These are phyloP conservation scores for Candida qinlingensis DNA, from an alignment of 805 yeast genomes.

Conservation along the genomic window DNA sequence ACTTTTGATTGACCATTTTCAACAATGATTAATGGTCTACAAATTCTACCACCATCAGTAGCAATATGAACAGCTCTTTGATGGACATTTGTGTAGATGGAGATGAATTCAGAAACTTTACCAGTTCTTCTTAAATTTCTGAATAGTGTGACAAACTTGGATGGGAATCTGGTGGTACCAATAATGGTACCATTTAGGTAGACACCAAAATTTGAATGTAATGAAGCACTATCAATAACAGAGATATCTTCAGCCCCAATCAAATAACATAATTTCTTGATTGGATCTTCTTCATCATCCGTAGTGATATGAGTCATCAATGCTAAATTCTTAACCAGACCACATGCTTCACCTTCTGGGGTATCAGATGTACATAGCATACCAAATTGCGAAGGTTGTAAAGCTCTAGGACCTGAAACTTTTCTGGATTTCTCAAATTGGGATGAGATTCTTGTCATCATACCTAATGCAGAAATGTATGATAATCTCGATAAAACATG, in stretches of 20 bases:
- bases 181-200: constrained; percentile 91
- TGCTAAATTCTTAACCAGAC: constrained; percentile 93
- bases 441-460: constrained; percentile 99
- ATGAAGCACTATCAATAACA: constrained; percentile 73
- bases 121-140: constrained; percentile 80
- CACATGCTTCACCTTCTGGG: constrained; percentile 99
- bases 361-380: constrained; percentile 99
- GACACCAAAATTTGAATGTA: constrained; percentile 80
- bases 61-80: constrained; percentile 95
- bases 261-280: constrained; percentile 65
- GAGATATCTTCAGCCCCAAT: constrained; percentile 88
- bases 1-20: constrained; percentile 68
- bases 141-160: constrained; percentile 73
- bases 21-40: constrained; percentile 92
- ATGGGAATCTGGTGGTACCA: constrained; percentile 85
- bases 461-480: constrained; percentile 92
- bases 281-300: constrained; percentile 93
- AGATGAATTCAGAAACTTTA: constrained; percentile 81
- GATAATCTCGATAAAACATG: constrained; percentile 90
- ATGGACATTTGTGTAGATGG: constrained; percentile 84
- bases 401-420: constrained; percentile 97
- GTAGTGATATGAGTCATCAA: constrained; percentile 98
- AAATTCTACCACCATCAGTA: constrained; percentile 97
- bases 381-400: constrained; percentile 98
- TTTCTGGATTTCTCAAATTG: constrained; percentile 97